Evolutionary conservation across 2,329 filamentous ascomycete species (phyloP).

Genomic region (Pseudogymnoascus sp.): DNA sequence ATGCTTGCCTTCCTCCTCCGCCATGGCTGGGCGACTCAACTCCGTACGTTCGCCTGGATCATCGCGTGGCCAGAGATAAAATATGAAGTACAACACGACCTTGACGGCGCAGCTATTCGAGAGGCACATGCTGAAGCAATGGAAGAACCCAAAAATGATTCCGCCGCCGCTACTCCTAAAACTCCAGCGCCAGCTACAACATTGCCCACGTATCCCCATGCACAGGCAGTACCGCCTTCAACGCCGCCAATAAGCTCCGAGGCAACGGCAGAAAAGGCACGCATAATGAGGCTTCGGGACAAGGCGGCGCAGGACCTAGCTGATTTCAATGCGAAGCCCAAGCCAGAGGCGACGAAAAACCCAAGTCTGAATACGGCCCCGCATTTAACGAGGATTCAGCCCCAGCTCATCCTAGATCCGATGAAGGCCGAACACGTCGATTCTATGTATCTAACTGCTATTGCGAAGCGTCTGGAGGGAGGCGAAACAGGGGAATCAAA

Average conservation of each 20-base stretch:
- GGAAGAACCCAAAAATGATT: conserved; percentile 25
- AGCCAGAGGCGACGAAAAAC: conserved; percentile 43
- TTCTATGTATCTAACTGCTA: conserved; percentile 60
- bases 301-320: conserved; percentile 47
- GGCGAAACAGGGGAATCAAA: conserved; percentile 9
- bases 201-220: not conserved
- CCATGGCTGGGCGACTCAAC: conserved; percentile 86
- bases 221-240: conserved; percentile 19
- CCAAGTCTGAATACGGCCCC: conserved; percentile 49
- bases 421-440: conserved; percentile 72
- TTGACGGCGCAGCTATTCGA: conserved; percentile 56
- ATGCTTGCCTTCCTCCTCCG: conserved; percentile 92
- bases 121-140: conserved; percentile 12
- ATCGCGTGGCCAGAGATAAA: conserved; percentile 76
- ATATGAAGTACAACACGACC: conserved; percentile 65
- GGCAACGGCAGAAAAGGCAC: conserved; percentile 52
- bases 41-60: conserved; percentile 86
- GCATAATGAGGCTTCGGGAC: conserved; percentile 49
- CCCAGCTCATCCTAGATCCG: conserved; percentile 68
- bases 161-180: not conserved
- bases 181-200: not conserved
- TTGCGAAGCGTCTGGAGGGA: conserved; percentile 40
- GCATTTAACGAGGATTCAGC: conserved; percentile 49
- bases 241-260: conserved; percentile 39
- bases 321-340: conserved; percentile 25